A percentile compares a stretch with the other conserved stretches of the same genome.
phyloP scores from a whole-genome alignment of 305 asterid species.

The Fraxinus sp. region DNA sequence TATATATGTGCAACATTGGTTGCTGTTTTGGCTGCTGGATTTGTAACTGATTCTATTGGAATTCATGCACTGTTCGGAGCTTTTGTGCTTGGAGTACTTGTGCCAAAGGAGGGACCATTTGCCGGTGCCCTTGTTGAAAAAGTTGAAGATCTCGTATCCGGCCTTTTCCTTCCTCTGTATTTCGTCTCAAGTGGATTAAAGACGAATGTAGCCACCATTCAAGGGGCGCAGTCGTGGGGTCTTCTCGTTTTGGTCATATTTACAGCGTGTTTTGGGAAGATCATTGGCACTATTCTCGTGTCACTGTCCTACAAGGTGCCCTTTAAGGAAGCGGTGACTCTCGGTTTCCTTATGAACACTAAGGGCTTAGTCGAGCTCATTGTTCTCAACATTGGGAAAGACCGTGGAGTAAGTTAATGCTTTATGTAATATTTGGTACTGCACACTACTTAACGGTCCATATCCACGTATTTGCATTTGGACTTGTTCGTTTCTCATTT shows the following conservation, averaged over 20 bases:
- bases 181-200: conserved; percentile 31
- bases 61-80: conserved; percentile 32
- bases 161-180: conserved; percentile 26
- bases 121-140: conserved; percentile 25
- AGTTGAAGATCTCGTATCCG: conserved; percentile 26
- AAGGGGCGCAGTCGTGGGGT: conserved; percentile 33
- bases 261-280: conserved; percentile 30
- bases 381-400: conserved; percentile 34
- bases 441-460: background rate
- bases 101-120: conserved; percentile 30
- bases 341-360: conserved; percentile 33
- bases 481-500: background rate
- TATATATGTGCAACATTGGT: conserved; percentile 26
- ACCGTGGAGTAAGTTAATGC: conserved; percentile 24
- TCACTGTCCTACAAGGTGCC: conserved; percentile 22
- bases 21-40: conserved; percentile 30
- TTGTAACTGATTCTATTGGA: conserved; percentile 28
- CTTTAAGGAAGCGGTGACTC: conserved; percentile 24
- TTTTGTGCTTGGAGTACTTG: conserved; percentile 32
- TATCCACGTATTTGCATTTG: background rate
- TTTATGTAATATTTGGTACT: background rate
- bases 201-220: conserved; percentile 17
- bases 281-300: conserved; percentile 20
- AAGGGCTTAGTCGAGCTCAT: conserved; percentile 31
- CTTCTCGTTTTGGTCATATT: conserved; percentile 25